Evolutionary conservation across 78 protist species (phyloP).

Genomic region (slime mould (Dictyostelium discoideum)): dicty_2.7 NC_007090.3:909001-909500

Average conservation of each 20-base stretch:
- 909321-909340: conserved; percentile 78
- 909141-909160: conserved; percentile 9
- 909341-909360: conserved; percentile 84
- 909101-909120: conserved; percentile 9
- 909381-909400: conserved; percentile 51
- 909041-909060: conserved; percentile 18
- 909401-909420: conserved; percentile 77
- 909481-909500: conserved; percentile 88
- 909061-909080: conserved; percentile 15
- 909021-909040: conserved; percentile 14
- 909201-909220: conserved; percentile 80
- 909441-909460: conserved; percentile 72
- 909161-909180: conserved; percentile 37
- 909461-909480: conserved; percentile 78
- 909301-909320: conserved; percentile 77
- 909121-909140: conserved; percentile 1
- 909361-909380: conserved; percentile 87
- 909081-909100: conserved; percentile 16
- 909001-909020: conserved; percentile 32
- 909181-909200: conserved; percentile 31
- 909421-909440: conserved; percentile 86
- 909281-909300: conserved; percentile 55
- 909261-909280: conserved; percentile 68
- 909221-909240: conserved; percentile 83
- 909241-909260: conserved; percentile 47